phyloP scores from a whole-genome alignment of 2,329 filamentous ascomycete genomes.

The Chalara sp. region DNA sequence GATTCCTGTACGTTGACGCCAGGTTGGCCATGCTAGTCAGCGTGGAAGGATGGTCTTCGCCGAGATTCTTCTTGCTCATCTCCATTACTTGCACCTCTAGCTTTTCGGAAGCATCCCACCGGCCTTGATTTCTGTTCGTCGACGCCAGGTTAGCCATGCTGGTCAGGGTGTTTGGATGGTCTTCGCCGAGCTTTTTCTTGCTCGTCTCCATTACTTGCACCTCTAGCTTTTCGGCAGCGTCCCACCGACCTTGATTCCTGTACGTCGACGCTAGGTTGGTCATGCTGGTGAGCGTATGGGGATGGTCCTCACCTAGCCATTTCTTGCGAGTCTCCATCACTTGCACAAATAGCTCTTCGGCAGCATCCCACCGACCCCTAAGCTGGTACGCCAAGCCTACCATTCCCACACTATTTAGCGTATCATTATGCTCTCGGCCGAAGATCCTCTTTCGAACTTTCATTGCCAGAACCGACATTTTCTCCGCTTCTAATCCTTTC shows the following conservation, averaged over 20 bases:
- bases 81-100: too few relatives aligned
- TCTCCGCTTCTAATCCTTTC: conserved; percentile 8
- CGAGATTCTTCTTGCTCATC: background rate
- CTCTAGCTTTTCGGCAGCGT: conserved; percentile 6
- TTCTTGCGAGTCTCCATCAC: conserved; percentile 2
- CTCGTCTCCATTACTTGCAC: conserved; percentile 10
- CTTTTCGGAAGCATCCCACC: background rate
- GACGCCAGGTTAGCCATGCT: conserved; percentile 4
- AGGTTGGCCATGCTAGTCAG: conserved; percentile 4
- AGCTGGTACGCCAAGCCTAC: conserved; percentile 5
- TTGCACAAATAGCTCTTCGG: conserved; percentile 6
- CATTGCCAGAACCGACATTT: conserved; percentile 10
- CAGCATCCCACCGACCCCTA: conserved; percentile 6
- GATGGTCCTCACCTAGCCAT: conserved; percentile 3
- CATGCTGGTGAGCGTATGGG: background rate
- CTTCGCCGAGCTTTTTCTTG: conserved; percentile 11
- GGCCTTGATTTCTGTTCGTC: background rate
- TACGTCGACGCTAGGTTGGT: background rate
- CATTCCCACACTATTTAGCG: conserved; percentile 12
- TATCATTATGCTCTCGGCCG: conserved; percentile 13
- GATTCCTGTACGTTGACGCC: conserved; percentile 4
- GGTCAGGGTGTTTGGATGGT: conserved; percentile 4
- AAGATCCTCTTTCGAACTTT: conserved; percentile 10
- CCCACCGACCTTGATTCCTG: background rate
- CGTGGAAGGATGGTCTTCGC: background rate